Evolutionary conservation across 1,284 basidiomycete species (phyloP).

Genomic region (Coniophora puteana): DNA sequence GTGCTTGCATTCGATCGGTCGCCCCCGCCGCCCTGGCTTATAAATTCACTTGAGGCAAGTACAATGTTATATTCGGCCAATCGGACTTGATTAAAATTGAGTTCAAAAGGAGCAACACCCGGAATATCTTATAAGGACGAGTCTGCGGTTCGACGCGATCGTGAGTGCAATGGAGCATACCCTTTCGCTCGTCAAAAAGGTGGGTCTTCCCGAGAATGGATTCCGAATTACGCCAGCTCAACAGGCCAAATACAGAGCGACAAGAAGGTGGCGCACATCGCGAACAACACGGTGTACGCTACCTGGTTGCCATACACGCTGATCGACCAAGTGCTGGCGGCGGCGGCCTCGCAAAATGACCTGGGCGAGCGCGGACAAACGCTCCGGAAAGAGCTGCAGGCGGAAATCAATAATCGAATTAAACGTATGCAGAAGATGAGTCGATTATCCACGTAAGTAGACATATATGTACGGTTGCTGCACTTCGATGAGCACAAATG

Average conservation of each 20-base stretch:
- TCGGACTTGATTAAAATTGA: constrained; percentile 11
- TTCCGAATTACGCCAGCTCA: constrained; percentile 8
- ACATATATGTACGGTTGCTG: too few species aligned
- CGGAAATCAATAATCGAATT: constrained; percentile 55
- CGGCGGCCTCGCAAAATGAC: constrained; percentile 54
- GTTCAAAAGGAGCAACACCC: constrained; percentile 62
- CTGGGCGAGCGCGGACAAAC: constrained; percentile 38
- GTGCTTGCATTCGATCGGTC: constrained; percentile 64
- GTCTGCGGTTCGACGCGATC: constrained; percentile 76
- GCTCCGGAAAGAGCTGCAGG: constrained; percentile 47
- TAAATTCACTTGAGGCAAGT: constrained; percentile 65
- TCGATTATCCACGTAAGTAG: constrained; percentile 15
- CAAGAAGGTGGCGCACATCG: constrained; percentile 49
- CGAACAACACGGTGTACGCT: constrained; percentile 51
- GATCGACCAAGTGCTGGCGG: constrained; percentile 80
- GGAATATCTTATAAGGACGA: constrained; percentile 74
- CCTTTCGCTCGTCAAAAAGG: constrained; percentile 67
- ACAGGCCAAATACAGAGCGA: constrained; percentile 45
- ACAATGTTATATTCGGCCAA: constrained; percentile 6
- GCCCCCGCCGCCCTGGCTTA: constrained; percentile 75
- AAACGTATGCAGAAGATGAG: constrained; percentile 63
- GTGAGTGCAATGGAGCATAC: constrained; percentile 75
- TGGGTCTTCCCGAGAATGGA: constrained; percentile 34
- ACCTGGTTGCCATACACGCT: constrained; percentile 85
- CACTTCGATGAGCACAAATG: too few species aligned